Evolutionary conservation across 257 asterid species (phyloP).

Genomic region (Ilex asprella): DNA sequence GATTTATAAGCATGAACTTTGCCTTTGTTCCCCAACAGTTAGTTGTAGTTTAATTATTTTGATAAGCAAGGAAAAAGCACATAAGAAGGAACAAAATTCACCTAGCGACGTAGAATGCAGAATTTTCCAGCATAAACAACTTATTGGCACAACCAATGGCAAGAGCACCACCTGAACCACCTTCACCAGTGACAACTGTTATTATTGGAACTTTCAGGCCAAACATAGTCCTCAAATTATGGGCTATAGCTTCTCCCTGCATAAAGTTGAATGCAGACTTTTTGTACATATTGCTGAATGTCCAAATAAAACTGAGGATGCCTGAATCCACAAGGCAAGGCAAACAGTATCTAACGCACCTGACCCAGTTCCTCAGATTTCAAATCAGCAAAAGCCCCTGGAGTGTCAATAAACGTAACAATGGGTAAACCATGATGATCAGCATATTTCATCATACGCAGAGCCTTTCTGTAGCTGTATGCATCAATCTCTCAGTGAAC

Average conservation of each 20-base stretch:
- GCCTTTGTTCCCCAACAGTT: no score
- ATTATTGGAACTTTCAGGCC: conserved; percentile 92
- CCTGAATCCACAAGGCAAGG: conserved; percentile 8
- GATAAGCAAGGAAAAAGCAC: no score
- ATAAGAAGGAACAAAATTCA: conserved; percentile 7
- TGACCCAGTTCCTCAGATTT: conserved; percentile 82
- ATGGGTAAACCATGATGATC: conserved; percentile 91
- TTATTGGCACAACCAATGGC: conserved; percentile 97
- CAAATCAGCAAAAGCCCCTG: conserved; percentile 91
- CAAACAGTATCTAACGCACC: conserved; percentile 24
- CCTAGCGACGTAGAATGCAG: conserved; percentile 98
- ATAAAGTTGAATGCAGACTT: background rate
- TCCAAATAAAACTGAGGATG: conserved; percentile 9
- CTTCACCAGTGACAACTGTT: conserved; percentile 91
- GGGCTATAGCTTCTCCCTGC: conserved; percentile 98
- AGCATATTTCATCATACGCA: conserved; percentile 86
- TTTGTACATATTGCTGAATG: no score
- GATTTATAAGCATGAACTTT: no score
- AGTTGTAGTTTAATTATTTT: no score
- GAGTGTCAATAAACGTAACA: conserved; percentile 82
- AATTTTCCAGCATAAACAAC: conserved; percentile 92
- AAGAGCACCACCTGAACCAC: conserved; percentile 99
- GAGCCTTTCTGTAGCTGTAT: conserved; percentile 79
- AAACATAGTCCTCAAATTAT: conserved; percentile 90
- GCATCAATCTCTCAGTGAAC: background rate